A percentile compares a stretch with the other conserved stretches of the same genome.
Conservation (phyloP, 805 yeast genomes). For the Saccharomycopsis lassenensis region DNA sequence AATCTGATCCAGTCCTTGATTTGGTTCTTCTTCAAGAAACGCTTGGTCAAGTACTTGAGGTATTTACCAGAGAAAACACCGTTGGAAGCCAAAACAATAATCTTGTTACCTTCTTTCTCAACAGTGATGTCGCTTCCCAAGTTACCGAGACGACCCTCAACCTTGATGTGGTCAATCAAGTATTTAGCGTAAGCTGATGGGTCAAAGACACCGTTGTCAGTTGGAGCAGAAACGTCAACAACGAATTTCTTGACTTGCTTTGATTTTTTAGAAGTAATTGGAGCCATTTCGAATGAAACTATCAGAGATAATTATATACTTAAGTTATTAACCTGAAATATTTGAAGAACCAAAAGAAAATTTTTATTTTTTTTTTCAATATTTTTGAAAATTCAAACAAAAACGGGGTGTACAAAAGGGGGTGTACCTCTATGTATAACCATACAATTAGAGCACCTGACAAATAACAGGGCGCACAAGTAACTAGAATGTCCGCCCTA, state of each 20-base stretch:
- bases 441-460: too few relatives aligned
- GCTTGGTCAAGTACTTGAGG: constrained; percentile 98
- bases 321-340: constrained; percentile 20
- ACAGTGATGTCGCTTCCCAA: constrained; percentile 91
- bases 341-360: constrained; percentile 11
- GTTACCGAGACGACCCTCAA: constrained; percentile 94
- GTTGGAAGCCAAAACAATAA: constrained; percentile 79
- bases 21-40: constrained; percentile 99
- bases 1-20: constrained; percentile 99
- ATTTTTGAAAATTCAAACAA: too few relatives aligned
- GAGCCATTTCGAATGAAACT: constrained; percentile 56
- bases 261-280: constrained; percentile 77
- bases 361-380: too few relatives aligned
- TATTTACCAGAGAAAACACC: constrained; percentile 99
- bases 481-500: too few relatives aligned
- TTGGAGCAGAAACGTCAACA: constrained; percentile 95
- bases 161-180: constrained; percentile 98
- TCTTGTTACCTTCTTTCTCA: constrained; percentile 75
- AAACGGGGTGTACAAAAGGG: too few relatives aligned
- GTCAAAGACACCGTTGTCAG: constrained; percentile 95
- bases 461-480: too few relatives aligned
- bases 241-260: constrained; percentile 82
- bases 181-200: constrained; percentile 95
- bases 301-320: constrained; percentile 17
- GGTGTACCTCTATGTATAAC: too few relatives aligned